Conservation (phyloP, 177 flowering plant genomes). For the Vitis hybrid region DNA sequence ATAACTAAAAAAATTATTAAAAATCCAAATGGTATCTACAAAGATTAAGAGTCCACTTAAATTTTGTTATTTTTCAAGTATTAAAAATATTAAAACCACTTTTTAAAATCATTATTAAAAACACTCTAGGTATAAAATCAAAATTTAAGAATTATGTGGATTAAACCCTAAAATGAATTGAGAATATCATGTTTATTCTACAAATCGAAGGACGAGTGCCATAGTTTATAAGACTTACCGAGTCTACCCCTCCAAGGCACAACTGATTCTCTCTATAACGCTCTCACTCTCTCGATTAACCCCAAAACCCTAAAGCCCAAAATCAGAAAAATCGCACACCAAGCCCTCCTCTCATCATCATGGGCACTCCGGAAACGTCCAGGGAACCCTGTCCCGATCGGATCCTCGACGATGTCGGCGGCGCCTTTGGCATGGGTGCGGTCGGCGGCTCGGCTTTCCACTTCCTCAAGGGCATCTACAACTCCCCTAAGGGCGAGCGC, state of each 20-base stretch:
- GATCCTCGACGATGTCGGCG: constrained; percentile 77
- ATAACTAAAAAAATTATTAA: too few relatives aligned
- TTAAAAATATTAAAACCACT: too few relatives aligned
- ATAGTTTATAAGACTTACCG: neutral
- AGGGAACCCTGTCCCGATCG: constrained; percentile 87
- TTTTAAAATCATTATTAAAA: too few relatives aligned
- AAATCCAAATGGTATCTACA: too few relatives aligned
- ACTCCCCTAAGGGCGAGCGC: constrained; percentile 67
- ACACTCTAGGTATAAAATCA: too few relatives aligned
- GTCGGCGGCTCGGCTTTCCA: constrained; percentile 81
- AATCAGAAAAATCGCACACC: neutral
- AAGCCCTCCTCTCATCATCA: constrained; percentile 9
- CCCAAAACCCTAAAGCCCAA: too few relatives aligned
- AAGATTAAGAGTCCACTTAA: too few relatives aligned
- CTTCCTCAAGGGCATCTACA: constrained; percentile 68
- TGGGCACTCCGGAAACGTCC: constrained; percentile 78
- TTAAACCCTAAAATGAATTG: too few relatives aligned
- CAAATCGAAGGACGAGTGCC: neutral
- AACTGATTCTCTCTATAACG: neutral
- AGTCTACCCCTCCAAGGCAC: neutral
- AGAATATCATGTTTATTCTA: too few relatives aligned
- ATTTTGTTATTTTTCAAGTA: too few relatives aligned
- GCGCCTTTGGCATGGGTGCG: constrained; percentile 86
- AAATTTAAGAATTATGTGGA: too few relatives aligned
- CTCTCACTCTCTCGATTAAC: neutral